Percentiles rank a stretch among this genome's conserved stretches.
phyloP scores from a whole-genome alignment of 2,329 filamentous ascomycete genomes.

The Aspergillus novofumigatus region DNA sequence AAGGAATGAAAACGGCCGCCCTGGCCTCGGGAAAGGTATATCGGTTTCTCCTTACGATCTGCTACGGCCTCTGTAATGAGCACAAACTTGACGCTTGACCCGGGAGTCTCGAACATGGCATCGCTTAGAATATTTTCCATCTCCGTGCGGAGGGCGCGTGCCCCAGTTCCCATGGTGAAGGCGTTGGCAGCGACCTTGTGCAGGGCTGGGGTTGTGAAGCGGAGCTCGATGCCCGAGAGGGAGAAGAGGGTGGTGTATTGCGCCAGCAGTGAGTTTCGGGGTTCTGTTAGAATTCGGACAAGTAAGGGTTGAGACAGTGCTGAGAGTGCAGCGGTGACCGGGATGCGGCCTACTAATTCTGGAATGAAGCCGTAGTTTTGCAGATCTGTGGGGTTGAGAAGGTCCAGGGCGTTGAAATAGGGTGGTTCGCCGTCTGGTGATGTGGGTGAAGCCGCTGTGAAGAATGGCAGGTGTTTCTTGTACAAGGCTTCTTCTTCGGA shows the following conservation, averaged over 20 bases:
- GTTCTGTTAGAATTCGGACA: conserved; percentile 85
- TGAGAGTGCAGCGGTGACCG: conserved; percentile 81
- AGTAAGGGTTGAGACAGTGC: conserved; percentile 66
- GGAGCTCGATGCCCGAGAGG: conserved; percentile 70
- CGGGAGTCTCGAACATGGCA: conserved; percentile 75
- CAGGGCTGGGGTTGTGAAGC: conserved; percentile 79
- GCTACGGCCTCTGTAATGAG: conserved; percentile 69
- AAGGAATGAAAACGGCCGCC: conserved; percentile 48
- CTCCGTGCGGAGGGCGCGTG: conserved; percentile 72
- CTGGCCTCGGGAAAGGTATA: conserved; percentile 51
- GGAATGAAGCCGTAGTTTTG: conserved; percentile 89
- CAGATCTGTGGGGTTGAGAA: conserved; percentile 70
- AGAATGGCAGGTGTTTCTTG: conserved; percentile 57
- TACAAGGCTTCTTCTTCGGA: conserved; percentile 62
- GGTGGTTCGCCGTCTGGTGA: conserved; percentile 40
- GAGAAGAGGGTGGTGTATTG: conserved; percentile 89
- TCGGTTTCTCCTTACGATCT: conserved; percentile 53
- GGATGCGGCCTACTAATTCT: conserved; percentile 91
- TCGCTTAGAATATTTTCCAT: conserved; percentile 75
- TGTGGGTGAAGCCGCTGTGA: conserved; percentile 51
- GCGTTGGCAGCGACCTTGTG: conserved; percentile 73
- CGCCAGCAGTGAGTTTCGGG: conserved; percentile 77
- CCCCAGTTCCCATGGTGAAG: conserved; percentile 69
- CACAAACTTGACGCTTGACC: conserved; percentile 63
- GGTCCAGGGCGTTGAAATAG: conserved; percentile 60